Base-by-base conservation (phyloP, 1,139 yeast species). In the Candida albicans region DNA sequence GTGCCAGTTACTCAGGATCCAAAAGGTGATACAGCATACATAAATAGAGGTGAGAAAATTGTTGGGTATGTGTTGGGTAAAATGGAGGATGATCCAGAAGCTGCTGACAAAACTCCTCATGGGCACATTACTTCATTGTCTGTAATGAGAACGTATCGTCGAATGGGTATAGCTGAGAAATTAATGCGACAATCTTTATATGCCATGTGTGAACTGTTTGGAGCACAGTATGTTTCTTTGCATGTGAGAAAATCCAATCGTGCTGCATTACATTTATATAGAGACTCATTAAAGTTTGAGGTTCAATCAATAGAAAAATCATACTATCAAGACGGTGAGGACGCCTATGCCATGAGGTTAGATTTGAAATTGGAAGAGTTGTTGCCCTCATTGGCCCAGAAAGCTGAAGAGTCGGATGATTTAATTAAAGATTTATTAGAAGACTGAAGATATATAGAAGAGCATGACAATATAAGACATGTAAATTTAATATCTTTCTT, bases 321-420 rank as follows among this genome's bases (percentile, higher is more conserved):
- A 15, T 93, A 95, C 63, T 93, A 93, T 61, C 97, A 93, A 47
- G 98, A 93, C 64, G 96, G 96, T 25, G 99, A 95, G 64, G 98
- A 95, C 68, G 99, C 99, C n/a, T 93, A 90, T 64, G 87, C 95
- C 35, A 93, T 93, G 99, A 83, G 81, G 59, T 84, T 85, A 57
- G 73, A 70, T 1, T 70, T 87, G 53, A 68, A 68, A 12, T 59
- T 82, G 45, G 84, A 83, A 7, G 84, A 82, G 24, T 67, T 85
- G 46, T 53, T 80, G 41, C 90, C 91, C 15, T 73, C 79, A 46
- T 63, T 65, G 40, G 78, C 77, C 48, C 82, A 79, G 53, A 67
- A 65, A 15, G 68, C 70, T 1, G 44, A 33, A 29, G 28, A 41
- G 24, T 66, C 59, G 27, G 89, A 83, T 57, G 86, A 83, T 60